phyloP scores from a whole-genome alignment of 805 yeast species.

The Saturnispora quitensis region DNA sequence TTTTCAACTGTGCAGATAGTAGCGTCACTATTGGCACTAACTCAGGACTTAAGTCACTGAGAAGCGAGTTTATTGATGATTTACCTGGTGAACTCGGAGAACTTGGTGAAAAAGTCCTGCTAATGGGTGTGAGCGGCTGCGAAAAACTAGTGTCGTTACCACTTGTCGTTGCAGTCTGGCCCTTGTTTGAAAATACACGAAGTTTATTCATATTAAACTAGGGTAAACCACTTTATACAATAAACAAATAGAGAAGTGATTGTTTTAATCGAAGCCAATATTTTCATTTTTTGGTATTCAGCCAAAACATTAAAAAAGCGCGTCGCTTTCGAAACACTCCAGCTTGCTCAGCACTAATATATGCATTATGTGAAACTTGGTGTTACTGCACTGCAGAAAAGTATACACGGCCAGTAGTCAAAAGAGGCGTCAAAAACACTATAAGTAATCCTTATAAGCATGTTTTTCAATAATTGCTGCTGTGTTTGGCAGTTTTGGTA shows the following conservation, averaged over 20 bases:
- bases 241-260: not conserved
- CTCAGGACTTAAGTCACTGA: constrained; percentile 28
- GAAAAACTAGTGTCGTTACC: not conserved
- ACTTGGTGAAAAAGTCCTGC: not conserved
- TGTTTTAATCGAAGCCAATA: not conserved
- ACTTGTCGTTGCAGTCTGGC: not conserved
- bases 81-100: not conserved
- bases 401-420: not conserved
- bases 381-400: not conserved
- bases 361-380: not conserved
- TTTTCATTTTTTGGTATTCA: not conserved
- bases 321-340: not conserved
- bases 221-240: not conserved
- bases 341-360: not conserved
- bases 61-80: not conserved
- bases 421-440: not conserved
- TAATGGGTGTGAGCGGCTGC: not conserved
- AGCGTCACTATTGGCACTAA: constrained; percentile 65
- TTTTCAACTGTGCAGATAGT: constrained; percentile 62
- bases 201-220: not conserved
- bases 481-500: not conserved
- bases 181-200: constrained; percentile 1
- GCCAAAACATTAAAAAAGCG: not conserved
- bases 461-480: not conserved
- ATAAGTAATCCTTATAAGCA: not conserved